Percentiles rank a stretch among this genome's conserved stretches.
These are phyloP conservation scores for Entomophthora muscae DNA, from an alignment of 371 early-diverging fungal species.

Conservation along the genomic window DNA sequence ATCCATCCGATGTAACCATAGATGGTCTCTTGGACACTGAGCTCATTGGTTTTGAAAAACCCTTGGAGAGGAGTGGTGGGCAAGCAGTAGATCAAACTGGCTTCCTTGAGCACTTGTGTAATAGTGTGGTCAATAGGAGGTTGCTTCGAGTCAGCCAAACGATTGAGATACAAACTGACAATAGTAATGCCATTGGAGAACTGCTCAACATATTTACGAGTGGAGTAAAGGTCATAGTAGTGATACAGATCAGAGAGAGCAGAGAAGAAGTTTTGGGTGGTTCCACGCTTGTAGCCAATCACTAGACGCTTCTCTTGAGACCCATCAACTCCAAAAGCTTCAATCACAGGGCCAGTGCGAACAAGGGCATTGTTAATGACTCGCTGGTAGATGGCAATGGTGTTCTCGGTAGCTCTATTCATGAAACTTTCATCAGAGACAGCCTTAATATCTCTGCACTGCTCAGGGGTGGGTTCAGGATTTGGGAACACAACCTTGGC, in stretches of 20 bases:
- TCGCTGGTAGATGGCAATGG: constrained; percentile 65
- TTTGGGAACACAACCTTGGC: constrained; percentile 80
- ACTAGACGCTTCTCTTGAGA: constrained; percentile 79
- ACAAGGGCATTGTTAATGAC: constrained; percentile 69
- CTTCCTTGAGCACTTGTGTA: constrained; percentile 91
- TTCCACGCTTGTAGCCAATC: constrained; percentile 74
- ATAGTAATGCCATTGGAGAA: constrained; percentile 96
- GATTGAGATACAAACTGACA: constrained; percentile 80
- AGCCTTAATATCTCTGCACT: constrained; percentile 58
- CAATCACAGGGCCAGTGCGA: constrained; percentile 88
- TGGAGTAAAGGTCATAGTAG: constrained; percentile 88
- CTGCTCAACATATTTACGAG: constrained; percentile 94
- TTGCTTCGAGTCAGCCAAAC: constrained; percentile 53
- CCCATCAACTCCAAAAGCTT: constrained; percentile 68
- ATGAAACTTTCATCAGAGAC: constrained; percentile 88
- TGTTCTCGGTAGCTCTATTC: constrained; percentile 82
- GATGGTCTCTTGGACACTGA: constrained; percentile 86
- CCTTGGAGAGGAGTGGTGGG: constrained; percentile 89
- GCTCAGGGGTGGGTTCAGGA: constrained; percentile 50
- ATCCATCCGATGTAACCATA: constrained; percentile 94
- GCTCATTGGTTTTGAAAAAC: constrained; percentile 79
- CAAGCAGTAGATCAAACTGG: constrained; percentile 87
- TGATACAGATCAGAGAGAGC: constrained; percentile 96
- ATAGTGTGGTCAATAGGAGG: constrained; percentile 83
- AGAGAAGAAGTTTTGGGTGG: constrained; percentile 84